Conservation (phyloP, 352 stramenopile genomes). For the Globisporangium paroecandrum region DNA sequence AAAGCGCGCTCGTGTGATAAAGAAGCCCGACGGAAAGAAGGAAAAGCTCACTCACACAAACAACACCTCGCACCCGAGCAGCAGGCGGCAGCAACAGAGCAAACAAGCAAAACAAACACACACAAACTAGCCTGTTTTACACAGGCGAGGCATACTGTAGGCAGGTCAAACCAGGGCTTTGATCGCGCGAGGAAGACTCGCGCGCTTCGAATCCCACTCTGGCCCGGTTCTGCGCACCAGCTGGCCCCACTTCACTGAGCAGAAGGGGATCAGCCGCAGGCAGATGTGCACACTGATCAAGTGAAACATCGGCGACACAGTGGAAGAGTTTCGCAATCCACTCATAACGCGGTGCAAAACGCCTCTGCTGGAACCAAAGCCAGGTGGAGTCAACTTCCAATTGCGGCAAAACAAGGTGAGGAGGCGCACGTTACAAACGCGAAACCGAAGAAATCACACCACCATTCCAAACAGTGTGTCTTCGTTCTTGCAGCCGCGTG, state of each 20-base stretch:
- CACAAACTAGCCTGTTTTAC: neutral
- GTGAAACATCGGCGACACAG: slow-evolving; percentile 1
- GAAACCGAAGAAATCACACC: neutral
- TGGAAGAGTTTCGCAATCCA: neutral
- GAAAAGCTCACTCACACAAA: neutral
- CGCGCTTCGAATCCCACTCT: neutral
- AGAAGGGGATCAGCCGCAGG: slow-evolving; percentile 1
- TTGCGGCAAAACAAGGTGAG: neutral
- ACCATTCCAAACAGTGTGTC: neutral
- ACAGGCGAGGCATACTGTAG: neutral
- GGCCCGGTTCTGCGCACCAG: neutral
- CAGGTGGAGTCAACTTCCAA: neutral
- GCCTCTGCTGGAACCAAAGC: neutral
- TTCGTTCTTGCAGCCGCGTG: neutral
- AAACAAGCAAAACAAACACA: neutral
- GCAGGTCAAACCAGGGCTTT: neutral
- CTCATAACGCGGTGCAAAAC: neutral
- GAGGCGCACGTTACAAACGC: neutral
- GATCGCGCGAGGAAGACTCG: neutral
- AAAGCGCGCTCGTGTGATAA: neutral
- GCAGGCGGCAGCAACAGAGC: neutral
- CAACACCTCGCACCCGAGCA: neutral
- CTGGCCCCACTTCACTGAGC: slow-evolving; percentile 1
- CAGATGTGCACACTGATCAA: slow-evolving; percentile 16
- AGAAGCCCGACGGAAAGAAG: neutral